Evolutionary conservation across 1,284 basidiomycete genomes (phyloP), one percentile per base, ranked within the genome.

Genomic region (Puccinia horiana): DNA sequence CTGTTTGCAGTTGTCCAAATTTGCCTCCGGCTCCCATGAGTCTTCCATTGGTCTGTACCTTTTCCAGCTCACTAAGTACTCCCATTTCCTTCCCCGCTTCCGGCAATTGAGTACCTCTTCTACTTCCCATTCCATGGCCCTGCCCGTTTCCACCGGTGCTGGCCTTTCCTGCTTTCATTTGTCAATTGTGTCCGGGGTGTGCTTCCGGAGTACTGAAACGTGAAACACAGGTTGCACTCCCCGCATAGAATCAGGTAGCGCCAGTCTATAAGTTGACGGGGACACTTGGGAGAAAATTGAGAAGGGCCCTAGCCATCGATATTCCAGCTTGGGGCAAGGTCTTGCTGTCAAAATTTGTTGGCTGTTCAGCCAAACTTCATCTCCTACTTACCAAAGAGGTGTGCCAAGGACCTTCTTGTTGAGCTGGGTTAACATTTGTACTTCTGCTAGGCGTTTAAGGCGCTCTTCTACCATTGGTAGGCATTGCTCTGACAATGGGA

Each of bases 291-390:
- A 49, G 23, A n/a, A 32, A 20, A 73, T 73, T 18, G 12, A 42
- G 26, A 73, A 73, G 4, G 70, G 70, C 23, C 26, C 70, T n/a
- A 73, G 70, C 70, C 70, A 73, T 8, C 42, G 8, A 32, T 73
- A 42, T 14, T n/a, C 44, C 26, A 73, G 23, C 35, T 52, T 73
- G 47, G 70, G 42, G 23, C 70, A 37, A 14, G 70, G 70, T 73
- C 69, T 37, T 23, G 69, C 40, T 12, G 69, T 72, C 47, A 47
- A 72, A 16, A 72, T 72, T 37, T 72, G 29, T 32, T 47, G n/a
- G n/a, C n/a, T n/a, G n/a, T 12, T 58, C 56, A 58, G 12, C 56
- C 56, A n/a, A n/a, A n/a, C n/a, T 47, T 47, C 44, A 47, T 47
- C 44, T 8, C 63, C 63, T n/a, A 67, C n/a, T 6, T 67, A 20